phyloP scores from a whole-genome alignment of 2,329 filamentous ascomycete genomes.

The Apiospora koreana region DNA sequence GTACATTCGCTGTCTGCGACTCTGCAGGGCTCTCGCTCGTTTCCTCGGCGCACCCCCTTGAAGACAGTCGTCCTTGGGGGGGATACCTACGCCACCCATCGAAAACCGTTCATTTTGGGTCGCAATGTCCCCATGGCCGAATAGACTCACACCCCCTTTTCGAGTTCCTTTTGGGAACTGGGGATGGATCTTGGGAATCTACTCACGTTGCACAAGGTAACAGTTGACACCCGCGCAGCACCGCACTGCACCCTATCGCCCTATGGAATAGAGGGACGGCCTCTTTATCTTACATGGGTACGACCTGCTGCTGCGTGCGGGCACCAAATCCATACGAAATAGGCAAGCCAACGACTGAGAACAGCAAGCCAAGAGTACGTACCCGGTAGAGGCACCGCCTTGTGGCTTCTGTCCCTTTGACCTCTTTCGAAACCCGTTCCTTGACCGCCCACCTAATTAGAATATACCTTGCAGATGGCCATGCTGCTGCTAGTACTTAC shows the following conservation, averaged over 20 bases:
- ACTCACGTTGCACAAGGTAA: conserved; percentile 5
- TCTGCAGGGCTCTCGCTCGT: neutral
- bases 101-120: neutral
- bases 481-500: conserved; percentile 14
- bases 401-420: conserved; percentile 31
- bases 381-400: conserved; percentile 19
- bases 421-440: conserved; percentile 33
- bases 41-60: neutral
- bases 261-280: neutral
- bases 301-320: neutral
- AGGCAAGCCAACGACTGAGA: conserved; percentile 27
- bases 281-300: neutral
- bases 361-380: conserved; percentile 28
- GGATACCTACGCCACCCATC: neutral
- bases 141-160: neutral
- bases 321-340: conserved; percentile 24
- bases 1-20: neutral
- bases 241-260: neutral
- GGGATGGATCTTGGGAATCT: neutral
- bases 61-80: neutral
- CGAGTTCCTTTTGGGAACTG: neutral
- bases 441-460: conserved; percentile 30
- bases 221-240: neutral
- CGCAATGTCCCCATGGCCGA: neutral
- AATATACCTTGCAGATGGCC: conserved; percentile 32